These are phyloP conservation scores for Beauveria rudraprayagi DNA, from an alignment of 2,329 filamentous ascomycete species.

Conservation along the genomic window DNA sequence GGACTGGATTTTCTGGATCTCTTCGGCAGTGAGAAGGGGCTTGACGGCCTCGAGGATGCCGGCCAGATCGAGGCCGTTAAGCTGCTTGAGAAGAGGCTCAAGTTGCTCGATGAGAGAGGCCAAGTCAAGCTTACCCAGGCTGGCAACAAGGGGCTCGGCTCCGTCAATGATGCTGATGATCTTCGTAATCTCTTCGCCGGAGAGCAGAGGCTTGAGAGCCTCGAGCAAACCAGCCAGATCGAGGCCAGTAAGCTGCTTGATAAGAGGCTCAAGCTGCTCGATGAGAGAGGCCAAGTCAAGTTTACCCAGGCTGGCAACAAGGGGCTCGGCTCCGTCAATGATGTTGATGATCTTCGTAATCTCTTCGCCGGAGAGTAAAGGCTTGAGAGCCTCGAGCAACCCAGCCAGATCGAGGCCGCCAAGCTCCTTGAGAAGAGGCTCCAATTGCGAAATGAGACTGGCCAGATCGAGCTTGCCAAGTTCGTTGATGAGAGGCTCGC, in stretches of 20 bases:
- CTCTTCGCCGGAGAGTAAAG: constrained; percentile 20
- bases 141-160: constrained; percentile 24
- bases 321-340: constrained; percentile 25
- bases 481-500: constrained; percentile 27
- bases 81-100: constrained; percentile 23
- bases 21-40: constrained; percentile 21
- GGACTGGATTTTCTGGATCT: constrained; percentile 17
- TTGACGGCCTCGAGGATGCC: constrained; percentile 22
- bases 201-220: constrained; percentile 21
- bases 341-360: constrained; percentile 27
- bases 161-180: constrained; percentile 27
- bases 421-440: constrained; percentile 20
- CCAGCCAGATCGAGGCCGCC: constrained; percentile 24
- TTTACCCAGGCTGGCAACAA: constrained; percentile 21
- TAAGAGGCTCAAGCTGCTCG: constrained; percentile 25
- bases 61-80: constrained; percentile 23
- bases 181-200: constrained; percentile 21
- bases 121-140: constrained; percentile 23
- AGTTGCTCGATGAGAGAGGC: constrained; percentile 27
- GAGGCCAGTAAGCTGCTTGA: constrained; percentile 21
- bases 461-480: constrained; percentile 18
- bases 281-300: constrained; percentile 27
- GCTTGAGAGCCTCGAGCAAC: constrained; percentile 21
- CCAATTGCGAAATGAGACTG: constrained; percentile 13
- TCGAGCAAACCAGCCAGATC: constrained; percentile 24